Evolutionary conservation across 768 basidiomycete species (phyloP), one percentile per base, ranked within the genome.

Genomic region (Tephrocybe sp.): DNA sequence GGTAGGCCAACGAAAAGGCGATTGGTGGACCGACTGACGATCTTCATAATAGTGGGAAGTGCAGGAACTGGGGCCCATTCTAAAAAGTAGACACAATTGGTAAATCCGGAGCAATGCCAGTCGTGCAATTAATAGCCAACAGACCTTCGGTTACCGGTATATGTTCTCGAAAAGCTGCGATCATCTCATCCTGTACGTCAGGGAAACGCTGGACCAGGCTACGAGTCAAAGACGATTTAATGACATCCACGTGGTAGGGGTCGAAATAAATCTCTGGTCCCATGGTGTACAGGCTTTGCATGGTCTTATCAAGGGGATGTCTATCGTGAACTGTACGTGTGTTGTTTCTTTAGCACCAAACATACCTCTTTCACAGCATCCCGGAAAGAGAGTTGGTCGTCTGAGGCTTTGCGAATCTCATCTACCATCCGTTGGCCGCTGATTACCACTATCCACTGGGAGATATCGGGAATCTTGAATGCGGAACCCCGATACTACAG

Each of bases 1-100:
- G 78, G 76, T 2, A 73, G 55, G 1, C 76, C 78, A 33, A 81
- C 72, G 50, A 79, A 76, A 10, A 75, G 50, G 2, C 77, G 66
- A 53, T 75, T 77, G 56, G 65, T 72, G 15, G 70, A 66, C 18
- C 75, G 58, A 45, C 62, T 66, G 10, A 75, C 67, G 21, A 76
- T 67, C 33, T 69, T 50, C 62, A 64, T 65, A 25, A 69, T 59
- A 2, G 66, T 68, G 1, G 62, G 56, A 32, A 63, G 58, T 0
- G 65, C 58, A 1, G 61, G 56, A 3, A 71, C 50, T 2, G 57
- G 60, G 8, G 57, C 61, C 75, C 76, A 78, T 24, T 69, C 77
- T 75, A 41, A 30, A 23, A n/a, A n/a, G n/a, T n/a, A n/a, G n/a
- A n/a, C n/a, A n/a, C n/a, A n/a, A n/a, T n/a, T n/a, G n/a, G n/a